Conservation (phyloP, 108 stramenopile species). For the Cyclotella atomus region DNA sequence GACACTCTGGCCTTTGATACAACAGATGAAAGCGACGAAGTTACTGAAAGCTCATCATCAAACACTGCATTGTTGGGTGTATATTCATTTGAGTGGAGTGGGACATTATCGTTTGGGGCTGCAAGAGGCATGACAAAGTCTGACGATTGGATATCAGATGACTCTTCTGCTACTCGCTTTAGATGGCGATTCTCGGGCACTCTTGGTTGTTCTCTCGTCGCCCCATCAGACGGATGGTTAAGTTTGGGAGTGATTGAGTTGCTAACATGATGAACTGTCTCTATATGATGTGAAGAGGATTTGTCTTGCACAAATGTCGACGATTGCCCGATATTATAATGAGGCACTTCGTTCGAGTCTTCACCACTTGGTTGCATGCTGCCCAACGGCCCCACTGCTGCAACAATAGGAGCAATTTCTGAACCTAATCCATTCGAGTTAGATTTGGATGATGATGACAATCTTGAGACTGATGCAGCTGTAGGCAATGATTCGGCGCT, state of each 20-base stretch:
- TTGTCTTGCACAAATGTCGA: too few relatives aligned
- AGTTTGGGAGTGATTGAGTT: too few relatives aligned
- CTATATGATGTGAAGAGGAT: too few relatives aligned
- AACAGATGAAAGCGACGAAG: conserved; percentile 43
- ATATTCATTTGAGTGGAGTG: conserved; percentile 9
- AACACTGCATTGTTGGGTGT: too few relatives aligned
- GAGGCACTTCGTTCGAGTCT: background rate
- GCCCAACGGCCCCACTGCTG: too few relatives aligned
- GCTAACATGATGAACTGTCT: too few relatives aligned
- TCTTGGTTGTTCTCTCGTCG: background rate
- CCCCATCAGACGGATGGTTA: background rate
- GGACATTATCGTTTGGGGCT: background rate
- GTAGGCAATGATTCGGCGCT: background rate
- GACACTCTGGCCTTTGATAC: conserved; percentile 36
- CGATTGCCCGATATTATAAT: too few relatives aligned
- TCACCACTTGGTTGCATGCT: background rate
- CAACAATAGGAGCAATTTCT: too few relatives aligned
- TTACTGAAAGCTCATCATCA: conserved; percentile 25
- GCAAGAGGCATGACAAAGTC: background rate
- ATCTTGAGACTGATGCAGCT: background rate
- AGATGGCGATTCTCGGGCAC: background rate
- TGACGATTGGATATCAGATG: conserved; percentile 1
- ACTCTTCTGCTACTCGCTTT: conserved; percentile 2
- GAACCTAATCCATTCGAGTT: too few relatives aligned
- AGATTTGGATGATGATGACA: background rate